phyloP scores from a whole-genome alignment of 305 asterid genomes.

The Rubia balearica region DNA sequence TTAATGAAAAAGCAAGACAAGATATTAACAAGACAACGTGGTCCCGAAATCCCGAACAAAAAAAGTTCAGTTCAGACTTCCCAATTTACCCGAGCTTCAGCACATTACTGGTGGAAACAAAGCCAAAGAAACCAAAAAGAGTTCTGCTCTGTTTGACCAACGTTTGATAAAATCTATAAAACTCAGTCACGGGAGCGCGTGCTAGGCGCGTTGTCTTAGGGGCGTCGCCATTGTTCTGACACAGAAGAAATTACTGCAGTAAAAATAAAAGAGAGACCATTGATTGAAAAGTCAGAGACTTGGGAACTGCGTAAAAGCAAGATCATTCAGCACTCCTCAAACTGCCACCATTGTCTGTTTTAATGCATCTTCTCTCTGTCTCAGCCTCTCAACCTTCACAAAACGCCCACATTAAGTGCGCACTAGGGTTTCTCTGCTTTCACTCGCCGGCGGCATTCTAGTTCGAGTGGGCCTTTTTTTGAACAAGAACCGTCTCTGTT shows the following conservation, averaged over 20 bases:
- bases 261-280: background rate
- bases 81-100: background rate
- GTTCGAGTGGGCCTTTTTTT: constrained; percentile 11
- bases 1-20: background rate
- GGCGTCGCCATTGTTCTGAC: background rate
- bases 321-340: constrained; percentile 13
- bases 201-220: background rate
- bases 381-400: background rate
- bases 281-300: constrained; percentile 10
- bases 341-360: constrained; percentile 12
- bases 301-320: constrained; percentile 24
- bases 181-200: background rate
- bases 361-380: background rate
- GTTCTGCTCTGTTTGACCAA: background rate
- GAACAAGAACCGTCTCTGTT: constrained; percentile 20
- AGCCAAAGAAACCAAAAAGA: background rate
- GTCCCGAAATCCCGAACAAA: background rate
- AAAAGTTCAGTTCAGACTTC: no score
- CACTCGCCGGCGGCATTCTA: background rate
- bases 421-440: constrained; percentile 7
- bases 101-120: background rate
- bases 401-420: background rate
- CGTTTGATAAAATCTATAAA: background rate
- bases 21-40: background rate
- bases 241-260: background rate